A percentile compares a stretch with the other conserved stretches of the same genome.
Conservation (phyloP, 1,284 basidiomycete species). For the Naganishia cerealis region DNA sequence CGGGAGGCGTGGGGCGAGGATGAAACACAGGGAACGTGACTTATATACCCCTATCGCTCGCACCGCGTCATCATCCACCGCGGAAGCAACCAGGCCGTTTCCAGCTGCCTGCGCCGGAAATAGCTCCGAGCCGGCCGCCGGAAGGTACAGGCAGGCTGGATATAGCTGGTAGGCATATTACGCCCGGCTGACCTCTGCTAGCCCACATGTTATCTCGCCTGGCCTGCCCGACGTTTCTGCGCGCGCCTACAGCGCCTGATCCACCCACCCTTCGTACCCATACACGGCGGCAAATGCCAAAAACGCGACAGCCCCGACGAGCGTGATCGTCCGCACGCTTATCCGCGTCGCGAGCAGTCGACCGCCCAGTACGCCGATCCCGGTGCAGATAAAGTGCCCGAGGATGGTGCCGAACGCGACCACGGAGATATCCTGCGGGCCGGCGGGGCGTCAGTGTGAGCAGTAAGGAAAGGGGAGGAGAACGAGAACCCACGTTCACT, state of each 20-base stretch:
- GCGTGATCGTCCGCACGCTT: conserved; percentile 87
- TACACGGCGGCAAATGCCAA: conserved; percentile 77
- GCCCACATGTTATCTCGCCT: no score
- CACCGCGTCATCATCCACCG: no score
- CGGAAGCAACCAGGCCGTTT: no score
- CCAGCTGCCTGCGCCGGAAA: no score
- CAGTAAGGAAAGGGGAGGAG: conserved; percentile 23
- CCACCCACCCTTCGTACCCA: conserved; percentile 64
- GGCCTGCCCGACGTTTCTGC: no score
- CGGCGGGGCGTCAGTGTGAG: neutral
- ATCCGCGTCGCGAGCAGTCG: conserved; percentile 89
- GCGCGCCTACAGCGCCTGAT: conserved; percentile 4
- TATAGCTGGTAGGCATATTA: no score
- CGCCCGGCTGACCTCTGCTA: no score
- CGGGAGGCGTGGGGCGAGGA: no score
- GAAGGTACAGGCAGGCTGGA: no score
- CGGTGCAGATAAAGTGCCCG: conserved; percentile 85
- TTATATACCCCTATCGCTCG: no score
- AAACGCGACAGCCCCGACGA: conserved; percentile 78
- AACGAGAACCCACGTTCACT: conserved; percentile 72
- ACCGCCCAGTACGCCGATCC: conserved; percentile 84
- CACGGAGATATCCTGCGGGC: conserved; percentile 66
- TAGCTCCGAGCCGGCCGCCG: no score
- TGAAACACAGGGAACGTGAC: no score
- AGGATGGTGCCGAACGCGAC: conserved; percentile 86